These are phyloP conservation scores for Crataegus laevigata DNA, from an alignment of 306 rosid genomes.

Conservation along the genomic window DNA sequence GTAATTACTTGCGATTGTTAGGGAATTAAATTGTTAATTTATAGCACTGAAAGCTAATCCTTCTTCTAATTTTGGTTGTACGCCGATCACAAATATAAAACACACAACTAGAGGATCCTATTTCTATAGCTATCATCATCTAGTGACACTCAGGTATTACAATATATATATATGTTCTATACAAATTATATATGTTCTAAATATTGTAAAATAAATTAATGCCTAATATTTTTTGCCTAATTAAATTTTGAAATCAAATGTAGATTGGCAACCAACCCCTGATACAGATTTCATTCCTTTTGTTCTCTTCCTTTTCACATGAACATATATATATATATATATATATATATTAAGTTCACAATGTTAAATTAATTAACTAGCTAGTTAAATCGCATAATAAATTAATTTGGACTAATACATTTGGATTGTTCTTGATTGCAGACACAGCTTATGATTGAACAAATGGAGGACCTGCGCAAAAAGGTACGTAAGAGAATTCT, in stretches of 20 bases:
- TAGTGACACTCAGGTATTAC: not conserved
- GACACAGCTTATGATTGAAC: constrained; percentile 75
- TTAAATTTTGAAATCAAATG: no score
- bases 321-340: not conserved
- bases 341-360: not conserved
- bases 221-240: not conserved
- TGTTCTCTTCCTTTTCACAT: not conserved
- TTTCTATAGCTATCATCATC: not conserved
- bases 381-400: not conserved
- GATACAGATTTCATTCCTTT: not conserved
- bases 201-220: not conserved
- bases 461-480: constrained; percentile 73
- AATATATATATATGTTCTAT: not conserved
- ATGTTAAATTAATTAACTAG: not conserved
- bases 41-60: not conserved
- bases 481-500: not conserved
- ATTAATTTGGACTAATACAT: not conserved
- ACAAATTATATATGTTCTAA: not conserved
- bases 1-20: not conserved
- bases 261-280: not conserved
- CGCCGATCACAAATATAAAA: not conserved
- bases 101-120: not conserved
- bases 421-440: constrained; percentile 20
- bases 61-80: not conserved
- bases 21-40: not conserved